Evolutionary conservation across 176 grass and related monocot genomes (phyloP).

Genomic region (Juncus effusus): DNA sequence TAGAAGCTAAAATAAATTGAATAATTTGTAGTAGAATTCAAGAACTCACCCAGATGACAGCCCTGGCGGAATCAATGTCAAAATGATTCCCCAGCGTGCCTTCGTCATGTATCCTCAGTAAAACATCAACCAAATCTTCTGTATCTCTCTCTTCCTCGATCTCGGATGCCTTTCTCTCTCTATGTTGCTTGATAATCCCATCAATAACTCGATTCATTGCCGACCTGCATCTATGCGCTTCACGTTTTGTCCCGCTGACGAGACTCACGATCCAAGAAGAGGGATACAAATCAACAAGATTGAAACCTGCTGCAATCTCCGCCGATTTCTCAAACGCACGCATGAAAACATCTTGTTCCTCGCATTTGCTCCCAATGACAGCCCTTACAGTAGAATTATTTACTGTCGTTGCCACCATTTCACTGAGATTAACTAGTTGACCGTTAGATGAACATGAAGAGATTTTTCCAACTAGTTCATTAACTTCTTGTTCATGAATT

Average conservation of each 20-base stretch:
- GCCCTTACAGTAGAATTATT: conserved; percentile 21
- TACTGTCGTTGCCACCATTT: background rate
- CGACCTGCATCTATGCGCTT: background rate
- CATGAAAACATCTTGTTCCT: conserved; percentile 14
- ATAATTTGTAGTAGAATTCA: background rate
- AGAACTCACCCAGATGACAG: conserved; percentile 36
- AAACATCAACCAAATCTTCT: conserved; percentile 44
- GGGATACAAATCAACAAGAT: conserved; percentile 49
- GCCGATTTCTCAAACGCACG: conserved; percentile 3
- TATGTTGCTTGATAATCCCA: conserved; percentile 8
- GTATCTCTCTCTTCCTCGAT: background rate
- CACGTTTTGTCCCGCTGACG: conserved; percentile 6
- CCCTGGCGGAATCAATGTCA: conserved; percentile 49
- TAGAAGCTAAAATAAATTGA: too few species aligned
- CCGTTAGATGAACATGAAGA: background rate
- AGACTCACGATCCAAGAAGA: conserved; percentile 32
- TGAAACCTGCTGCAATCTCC: conserved; percentile 31
- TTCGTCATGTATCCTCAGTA: conserved; percentile 47
- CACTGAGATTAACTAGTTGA: conserved; percentile 29
- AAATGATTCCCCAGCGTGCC: conserved; percentile 25
- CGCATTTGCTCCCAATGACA: conserved; percentile 27
- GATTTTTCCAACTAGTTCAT: conserved; percentile 7
- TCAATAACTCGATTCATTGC: background rate
- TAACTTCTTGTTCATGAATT: conserved; percentile 32
- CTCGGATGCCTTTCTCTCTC: background rate